phyloP scores from a whole-genome alignment of 495 filamentous ascomycete genomes.

The Acidiella bohemica region DNA sequence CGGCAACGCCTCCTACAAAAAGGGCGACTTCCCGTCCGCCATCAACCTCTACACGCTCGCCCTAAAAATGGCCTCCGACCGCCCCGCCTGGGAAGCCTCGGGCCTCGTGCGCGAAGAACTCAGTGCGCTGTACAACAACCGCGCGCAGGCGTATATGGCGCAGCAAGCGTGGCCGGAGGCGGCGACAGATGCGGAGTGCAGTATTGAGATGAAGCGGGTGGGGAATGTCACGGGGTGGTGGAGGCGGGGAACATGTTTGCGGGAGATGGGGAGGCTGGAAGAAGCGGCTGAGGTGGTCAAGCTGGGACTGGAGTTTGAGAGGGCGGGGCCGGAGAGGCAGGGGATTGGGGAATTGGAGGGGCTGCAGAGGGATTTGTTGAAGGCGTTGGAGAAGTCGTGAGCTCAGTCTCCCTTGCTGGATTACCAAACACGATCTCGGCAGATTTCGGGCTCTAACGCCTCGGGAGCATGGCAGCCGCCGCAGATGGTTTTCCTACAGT shows the following conservation, averaged over 20 bases:
- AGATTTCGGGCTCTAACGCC: too few relatives aligned
- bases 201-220: constrained; percentile 74
- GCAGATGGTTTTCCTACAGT: too few relatives aligned
- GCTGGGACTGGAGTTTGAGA: constrained; percentile 66
- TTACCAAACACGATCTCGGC: too few relatives aligned
- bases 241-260: constrained; percentile 63
- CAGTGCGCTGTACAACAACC: constrained; percentile 63
- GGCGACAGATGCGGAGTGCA: constrained; percentile 66
- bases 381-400: constrained; percentile 10
- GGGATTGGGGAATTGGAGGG: constrained; percentile 16
- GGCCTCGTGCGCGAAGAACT: constrained; percentile 73
- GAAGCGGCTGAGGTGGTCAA: constrained; percentile 67
- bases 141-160: constrained; percentile 81
- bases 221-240: constrained; percentile 94
- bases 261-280: constrained; percentile 79
- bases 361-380: constrained; percentile 10
- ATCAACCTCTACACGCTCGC: constrained; percentile 67
- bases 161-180: constrained; percentile 68
- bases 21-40: constrained; percentile 58
- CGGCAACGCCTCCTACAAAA: constrained; percentile 71
- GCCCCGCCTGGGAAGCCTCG: constrained; percentile 78
- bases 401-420: too few relatives aligned
- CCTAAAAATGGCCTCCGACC: constrained; percentile 69
- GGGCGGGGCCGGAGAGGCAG: constrained; percentile 13
- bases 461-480: too few relatives aligned